Conservation (phyloP, 805 yeast genomes). For the Scheffersomyces amazonensis region DNA sequence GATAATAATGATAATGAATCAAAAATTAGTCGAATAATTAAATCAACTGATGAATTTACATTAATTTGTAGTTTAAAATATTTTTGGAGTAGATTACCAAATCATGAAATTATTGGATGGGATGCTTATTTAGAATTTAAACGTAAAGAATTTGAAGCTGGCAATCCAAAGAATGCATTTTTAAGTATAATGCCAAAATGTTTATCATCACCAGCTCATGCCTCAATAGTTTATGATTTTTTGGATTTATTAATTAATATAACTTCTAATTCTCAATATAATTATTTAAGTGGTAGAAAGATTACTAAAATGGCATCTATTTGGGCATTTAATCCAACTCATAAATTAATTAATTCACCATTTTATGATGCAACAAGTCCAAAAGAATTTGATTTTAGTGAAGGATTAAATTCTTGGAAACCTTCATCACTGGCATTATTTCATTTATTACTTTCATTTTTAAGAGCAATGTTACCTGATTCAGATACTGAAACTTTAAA, state of each 20-base stretch:
- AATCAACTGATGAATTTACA: slow-evolving; percentile 59
- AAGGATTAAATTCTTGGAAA: slow-evolving; percentile 75
- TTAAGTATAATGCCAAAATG: slow-evolving; percentile 82
- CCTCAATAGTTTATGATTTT: slow-evolving; percentile 85
- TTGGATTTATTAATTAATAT: slow-evolving; percentile 75
- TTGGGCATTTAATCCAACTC: slow-evolving; percentile 73
- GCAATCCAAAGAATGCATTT: slow-evolving; percentile 71
- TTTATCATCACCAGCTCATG: slow-evolving; percentile 79
- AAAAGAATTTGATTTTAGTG: slow-evolving; percentile 46
- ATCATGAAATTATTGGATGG: slow-evolving; percentile 82
- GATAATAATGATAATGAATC: slow-evolving; percentile 28
- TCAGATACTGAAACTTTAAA: slow-evolving; percentile 54
- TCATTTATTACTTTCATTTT: slow-evolving; percentile 72
- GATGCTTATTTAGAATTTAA: slow-evolving; percentile 72
- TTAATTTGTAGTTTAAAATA: slow-evolving; percentile 74
- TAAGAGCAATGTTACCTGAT: slow-evolving; percentile 74
- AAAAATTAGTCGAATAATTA: slow-evolving; percentile 40
- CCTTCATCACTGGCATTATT: slow-evolving; percentile 83
- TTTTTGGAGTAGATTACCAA: slow-evolving; percentile 83
- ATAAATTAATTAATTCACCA: slow-evolving; percentile 24
- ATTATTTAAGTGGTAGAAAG: slow-evolving; percentile 76
- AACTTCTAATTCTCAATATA: slow-evolving; percentile 74
- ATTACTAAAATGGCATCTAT: slow-evolving; percentile 78
- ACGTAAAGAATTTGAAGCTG: slow-evolving; percentile 58
- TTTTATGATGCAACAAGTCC: slow-evolving; percentile 36